These are phyloP conservation scores for Vitis cinerea DNA, from an alignment of 164 flowering plant species.

Conservation along the genomic window DNA sequence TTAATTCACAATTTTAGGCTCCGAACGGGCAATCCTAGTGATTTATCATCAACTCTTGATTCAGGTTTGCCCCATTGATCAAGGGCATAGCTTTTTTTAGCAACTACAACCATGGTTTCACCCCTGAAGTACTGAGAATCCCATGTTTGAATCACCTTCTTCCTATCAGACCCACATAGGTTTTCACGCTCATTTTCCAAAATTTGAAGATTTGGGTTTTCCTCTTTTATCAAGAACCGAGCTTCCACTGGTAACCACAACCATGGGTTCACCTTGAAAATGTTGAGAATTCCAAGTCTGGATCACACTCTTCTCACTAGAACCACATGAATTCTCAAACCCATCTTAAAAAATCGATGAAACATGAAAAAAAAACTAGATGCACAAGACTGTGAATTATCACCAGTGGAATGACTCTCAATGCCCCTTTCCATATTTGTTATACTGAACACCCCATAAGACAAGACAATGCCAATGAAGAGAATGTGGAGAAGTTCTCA, in stretches of 20 bases:
- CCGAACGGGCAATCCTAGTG: constrained; percentile 50
- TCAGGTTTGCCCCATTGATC: constrained; percentile 10
- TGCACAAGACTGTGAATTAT: constrained; percentile 18
- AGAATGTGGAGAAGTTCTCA: constrained; percentile 49
- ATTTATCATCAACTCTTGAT: constrained; percentile 12
- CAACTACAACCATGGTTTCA: constrained; percentile 28
- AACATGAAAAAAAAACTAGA: constrained; percentile 33
- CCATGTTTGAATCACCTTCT: constrained; percentile 25
- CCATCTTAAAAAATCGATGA: constrained; percentile 42
- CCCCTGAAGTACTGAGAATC: constrained; percentile 25
- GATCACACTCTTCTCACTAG: constrained; percentile 24
- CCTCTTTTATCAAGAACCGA: constrained; percentile 10
- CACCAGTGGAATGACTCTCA: constrained; percentile 10
- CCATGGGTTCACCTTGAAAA: constrained; percentile 35
- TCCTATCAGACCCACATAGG: constrained; percentile 9
- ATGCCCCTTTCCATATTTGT: constrained; percentile 12
- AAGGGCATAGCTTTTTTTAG: constrained; percentile 16
- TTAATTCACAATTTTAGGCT: constrained; percentile 35
- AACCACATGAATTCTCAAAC: constrained; percentile 24
- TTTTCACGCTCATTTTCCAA: constrained; percentile 13
- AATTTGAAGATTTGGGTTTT: constrained; percentile 8
- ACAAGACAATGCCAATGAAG: constrained; percentile 41
- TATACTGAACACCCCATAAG: constrained; percentile 48
- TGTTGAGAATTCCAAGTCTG: constrained; percentile 26
- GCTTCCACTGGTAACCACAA: constrained; percentile 24